Conservation (phyloP, 768 basidiomycete species). For the Polyporus arcularius region DNA sequence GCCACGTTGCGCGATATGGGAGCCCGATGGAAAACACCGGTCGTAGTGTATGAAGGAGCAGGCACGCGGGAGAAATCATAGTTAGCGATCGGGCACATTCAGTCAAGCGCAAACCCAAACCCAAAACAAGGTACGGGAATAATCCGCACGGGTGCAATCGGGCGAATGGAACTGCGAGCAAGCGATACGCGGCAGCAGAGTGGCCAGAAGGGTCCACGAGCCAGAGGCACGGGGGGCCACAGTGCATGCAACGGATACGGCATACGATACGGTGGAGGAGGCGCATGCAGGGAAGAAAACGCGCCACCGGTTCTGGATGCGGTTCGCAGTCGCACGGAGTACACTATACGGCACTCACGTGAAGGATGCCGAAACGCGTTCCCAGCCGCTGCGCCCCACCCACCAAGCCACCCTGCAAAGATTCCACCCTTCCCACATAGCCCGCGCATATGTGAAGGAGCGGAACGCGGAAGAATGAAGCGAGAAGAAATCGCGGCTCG, state of each 20-base stretch:
- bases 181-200: neutral
- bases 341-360: slow-evolving; percentile 2
- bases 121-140: neutral
- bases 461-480: neutral
- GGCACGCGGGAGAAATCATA: neutral
- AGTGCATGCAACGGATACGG: neutral
- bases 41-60: slow-evolving; percentile 7
- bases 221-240: neutral
- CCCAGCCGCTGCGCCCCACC: neutral
- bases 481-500: neutral
- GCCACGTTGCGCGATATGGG: neutral
- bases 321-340: neutral
- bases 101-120: slow-evolving; percentile 1
- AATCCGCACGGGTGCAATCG: neutral
- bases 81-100: slow-evolving; percentile 11
- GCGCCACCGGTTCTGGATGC: slow-evolving; percentile 1
- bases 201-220: slow-evolving; percentile 2
- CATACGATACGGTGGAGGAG: neutral
- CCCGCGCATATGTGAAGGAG: neutral
- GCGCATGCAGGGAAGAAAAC: neutral
- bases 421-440: neutral
- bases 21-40: neutral
- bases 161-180: neutral
- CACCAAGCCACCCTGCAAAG: neutral
- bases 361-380: neutral